A percentile compares a stretch with the other conserved stretches of the same genome.
phyloP scores from a whole-genome alignment of 805 yeast genomes.

The Lipomyces sp. region DNA sequence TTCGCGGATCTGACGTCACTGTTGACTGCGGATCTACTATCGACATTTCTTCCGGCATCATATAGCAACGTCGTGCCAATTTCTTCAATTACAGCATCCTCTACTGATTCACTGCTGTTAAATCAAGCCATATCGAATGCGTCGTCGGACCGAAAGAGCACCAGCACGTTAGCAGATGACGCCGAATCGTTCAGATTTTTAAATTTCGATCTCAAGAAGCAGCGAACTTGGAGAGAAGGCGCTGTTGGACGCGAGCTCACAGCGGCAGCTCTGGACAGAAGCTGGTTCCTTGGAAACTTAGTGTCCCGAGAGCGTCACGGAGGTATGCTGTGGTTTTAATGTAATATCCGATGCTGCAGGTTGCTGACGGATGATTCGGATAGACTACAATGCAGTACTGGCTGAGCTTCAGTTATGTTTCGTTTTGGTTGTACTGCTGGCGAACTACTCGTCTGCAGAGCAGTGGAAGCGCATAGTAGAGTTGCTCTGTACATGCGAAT shows the following conservation, averaged over 20 bases:
- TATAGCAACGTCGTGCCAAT: constrained; percentile 34
- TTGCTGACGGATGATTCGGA: constrained; percentile 21
- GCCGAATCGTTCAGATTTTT: constrained; percentile 52
- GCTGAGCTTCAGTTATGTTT: constrained; percentile 63
- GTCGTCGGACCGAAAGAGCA: not conserved
- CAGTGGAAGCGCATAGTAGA: constrained; percentile 66
- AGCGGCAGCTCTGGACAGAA: constrained; percentile 60
- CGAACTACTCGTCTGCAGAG: constrained; percentile 64
- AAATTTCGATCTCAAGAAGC: constrained; percentile 48
- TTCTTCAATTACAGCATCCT: constrained; percentile 56
- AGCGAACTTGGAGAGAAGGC: constrained; percentile 48
- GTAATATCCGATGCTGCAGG: not conserved
- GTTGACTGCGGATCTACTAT: constrained; percentile 43
- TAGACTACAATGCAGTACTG: constrained; percentile 45
- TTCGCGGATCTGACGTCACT: constrained; percentile 43
- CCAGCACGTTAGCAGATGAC: not conserved
- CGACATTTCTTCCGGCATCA: constrained; percentile 42
- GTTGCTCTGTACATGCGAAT: constrained; percentile 49
- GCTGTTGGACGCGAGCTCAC: constrained; percentile 53
- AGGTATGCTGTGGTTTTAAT: constrained; percentile 14
- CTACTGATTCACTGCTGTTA: constrained; percentile 46
- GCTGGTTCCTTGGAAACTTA: constrained; percentile 58
- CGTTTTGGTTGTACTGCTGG: constrained; percentile 56
- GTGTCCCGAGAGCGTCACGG: constrained; percentile 38
- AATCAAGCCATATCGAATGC: constrained; percentile 27